phyloP scores from a whole-genome alignment of 2,329 filamentous ascomycete genomes.

The Coniosporium tulheliwenetii region DNA sequence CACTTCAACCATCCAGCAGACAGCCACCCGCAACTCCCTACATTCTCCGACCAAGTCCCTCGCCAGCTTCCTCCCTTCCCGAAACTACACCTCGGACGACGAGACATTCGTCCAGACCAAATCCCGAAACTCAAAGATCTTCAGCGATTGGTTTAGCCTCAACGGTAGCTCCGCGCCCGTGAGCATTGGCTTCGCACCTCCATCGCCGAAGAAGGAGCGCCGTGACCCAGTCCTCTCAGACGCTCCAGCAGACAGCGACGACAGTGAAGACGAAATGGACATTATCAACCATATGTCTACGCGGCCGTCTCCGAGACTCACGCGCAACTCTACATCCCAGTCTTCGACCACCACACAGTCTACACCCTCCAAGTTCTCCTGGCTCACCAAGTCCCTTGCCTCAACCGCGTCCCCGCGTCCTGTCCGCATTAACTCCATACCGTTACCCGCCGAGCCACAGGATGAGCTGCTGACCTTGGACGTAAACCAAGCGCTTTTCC shows the following conservation, averaged over 20 bases:
- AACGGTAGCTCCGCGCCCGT: slow-evolving; percentile 16
- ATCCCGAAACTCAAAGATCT: slow-evolving; percentile 8
- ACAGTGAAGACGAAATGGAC: slow-evolving; percentile 11
- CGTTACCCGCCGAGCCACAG: slow-evolving; percentile 12
- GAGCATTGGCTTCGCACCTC: slow-evolving; percentile 12
- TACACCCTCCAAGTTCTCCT: slow-evolving; percentile 1
- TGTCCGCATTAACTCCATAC: slow-evolving; percentile 12
- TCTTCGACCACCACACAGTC: slow-evolving; percentile 3
- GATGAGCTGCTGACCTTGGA: slow-evolving; percentile 35
- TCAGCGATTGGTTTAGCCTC: slow-evolving; percentile 13
- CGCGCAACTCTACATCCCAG: slow-evolving; percentile 2
- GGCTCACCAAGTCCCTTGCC: slow-evolving; percentile 1
- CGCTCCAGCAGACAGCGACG: no score
- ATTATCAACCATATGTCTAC: slow-evolving; percentile 9
- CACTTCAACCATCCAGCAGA: background rate
- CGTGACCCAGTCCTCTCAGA: no score
- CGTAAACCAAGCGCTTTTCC: slow-evolving; percentile 37
- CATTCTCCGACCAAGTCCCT: slow-evolving; percentile 15
- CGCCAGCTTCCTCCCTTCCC: slow-evolving; percentile 10
- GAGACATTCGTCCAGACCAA: slow-evolving; percentile 6
- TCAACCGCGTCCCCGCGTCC: slow-evolving; percentile 7
- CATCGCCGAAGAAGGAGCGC: slow-evolving; percentile 11
- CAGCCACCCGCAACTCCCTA: slow-evolving; percentile 3
- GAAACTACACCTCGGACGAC: background rate
- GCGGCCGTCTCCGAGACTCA: background rate